Evolutionary conservation across 805 yeast genomes (phyloP).

Genomic region (Ogataea trehaloabstinens): DNA sequence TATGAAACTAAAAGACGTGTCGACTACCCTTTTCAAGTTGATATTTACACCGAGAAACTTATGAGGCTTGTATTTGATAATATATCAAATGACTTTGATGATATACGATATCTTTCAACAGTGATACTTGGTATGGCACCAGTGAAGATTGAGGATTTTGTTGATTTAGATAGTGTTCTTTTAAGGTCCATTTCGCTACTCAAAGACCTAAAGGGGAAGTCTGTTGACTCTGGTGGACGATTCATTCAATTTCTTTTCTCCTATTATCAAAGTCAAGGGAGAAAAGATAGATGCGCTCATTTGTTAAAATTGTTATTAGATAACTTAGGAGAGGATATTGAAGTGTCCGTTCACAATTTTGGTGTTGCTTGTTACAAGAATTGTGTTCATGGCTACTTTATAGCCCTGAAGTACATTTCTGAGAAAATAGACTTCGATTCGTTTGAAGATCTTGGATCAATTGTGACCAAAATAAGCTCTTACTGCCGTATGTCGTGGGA

Average conservation of each 20-base stretch:
- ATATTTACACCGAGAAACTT: conserved; percentile 38
- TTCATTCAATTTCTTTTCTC: conserved; percentile 51
- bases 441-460: conserved; percentile 3
- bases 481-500: conserved; percentile 38
- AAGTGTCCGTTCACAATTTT: conserved; percentile 34
- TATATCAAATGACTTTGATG: conserved; percentile 71
- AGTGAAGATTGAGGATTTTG: conserved; percentile 21
- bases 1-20: conserved; percentile 43
- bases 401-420: conserved; percentile 47
- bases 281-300: conserved; percentile 15
- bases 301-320: conserved; percentile 34
- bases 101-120: conserved; percentile 57
- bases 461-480: conserved; percentile 10
- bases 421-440: conserved; percentile 18
- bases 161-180: conserved; percentile 21
- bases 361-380: conserved; percentile 43
- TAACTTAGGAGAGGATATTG: conserved; percentile 34
- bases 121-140: conserved; percentile 46
- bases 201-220: conserved; percentile 51
- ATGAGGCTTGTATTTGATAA: conserved; percentile 56
- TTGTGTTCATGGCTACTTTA: conserved; percentile 70
- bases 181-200: conserved; percentile 29
- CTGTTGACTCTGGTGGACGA: conserved; percentile 78
- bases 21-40: conserved; percentile 47
- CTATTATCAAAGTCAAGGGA: conserved; percentile 28